Base-by-base conservation (phyloP, 2,329 filamentous ascomycete genomes). In the Fusarium sp. region DNA sequence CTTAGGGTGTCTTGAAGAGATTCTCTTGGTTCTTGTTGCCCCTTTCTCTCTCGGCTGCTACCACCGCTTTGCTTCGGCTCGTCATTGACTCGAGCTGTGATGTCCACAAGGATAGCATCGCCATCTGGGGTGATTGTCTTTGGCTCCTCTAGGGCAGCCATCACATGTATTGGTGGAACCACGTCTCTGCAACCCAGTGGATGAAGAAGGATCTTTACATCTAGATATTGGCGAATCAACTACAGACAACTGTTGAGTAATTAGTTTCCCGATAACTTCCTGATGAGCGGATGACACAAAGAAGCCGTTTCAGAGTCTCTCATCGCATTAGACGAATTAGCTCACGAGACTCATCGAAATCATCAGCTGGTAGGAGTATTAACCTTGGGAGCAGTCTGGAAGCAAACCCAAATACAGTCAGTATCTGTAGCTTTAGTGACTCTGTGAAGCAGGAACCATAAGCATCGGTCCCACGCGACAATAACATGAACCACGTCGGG, bases 1-100 rank as follows among this genome's bases (percentile, higher is more conserved):
- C 66, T 27, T 4, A 79, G 66, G 10, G 56, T 52, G 5, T 61
- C 37, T 7, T 46, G 37, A 5, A 74, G 55, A 33, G 16, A 25
- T 11, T 33, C 31, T 21, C 66, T 39, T 10, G 60, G 2, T 25
- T 19, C 27, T 21, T 54, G 33, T 16, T 54, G 33, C 33, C 27
- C 23, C 10, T 37, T 39, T 11, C 27, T 39, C 19, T n/a, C 33
- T 27, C 6, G 33, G 10, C 49, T 38, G 23, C 18, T 54, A 5
- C 25, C 8, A 14, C 5, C 10, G 19, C 15, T 27, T n/a, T 39
- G 7, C 23, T n/a, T 54, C 14, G 23, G 23, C 21, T 57, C 7
- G 7, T 27, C 12, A 2, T 33, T 33, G 2, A 33, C 23, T 10
- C 12, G 18, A 12, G 19, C 18, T 19, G 33, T n/a, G 12, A 10